Evolutionary conservation across 1,284 basidiomycete species (phyloP).

Genomic region (Cryptococcus sp.): DNA sequence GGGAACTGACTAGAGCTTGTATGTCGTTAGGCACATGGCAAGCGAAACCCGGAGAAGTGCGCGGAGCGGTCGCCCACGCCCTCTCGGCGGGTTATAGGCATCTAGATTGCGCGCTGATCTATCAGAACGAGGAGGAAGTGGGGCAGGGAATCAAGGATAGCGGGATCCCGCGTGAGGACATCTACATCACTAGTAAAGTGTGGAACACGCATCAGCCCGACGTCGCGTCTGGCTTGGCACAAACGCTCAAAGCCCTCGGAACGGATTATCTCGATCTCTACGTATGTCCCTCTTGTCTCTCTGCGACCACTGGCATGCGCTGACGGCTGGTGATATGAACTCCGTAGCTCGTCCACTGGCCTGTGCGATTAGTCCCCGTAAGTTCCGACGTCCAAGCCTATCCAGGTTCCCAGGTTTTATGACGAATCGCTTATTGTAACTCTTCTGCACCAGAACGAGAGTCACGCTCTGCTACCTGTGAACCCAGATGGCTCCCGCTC

Average conservation of each 20-base stretch:
- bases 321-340: no score
- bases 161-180: constrained; percentile 73
- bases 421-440: no score
- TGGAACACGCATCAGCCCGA: constrained; percentile 71
- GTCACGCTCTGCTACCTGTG: constrained; percentile 66
- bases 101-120: constrained; percentile 68
- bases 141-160: constrained; percentile 76
- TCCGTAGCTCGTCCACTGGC: constrained; percentile 71
- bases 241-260: constrained; percentile 72
- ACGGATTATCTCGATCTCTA: constrained; percentile 80
- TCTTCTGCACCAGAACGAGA: constrained; percentile 5
- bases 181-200: constrained; percentile 68
- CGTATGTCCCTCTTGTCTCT: constrained; percentile 3
- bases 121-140: constrained; percentile 77
- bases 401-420: no score
- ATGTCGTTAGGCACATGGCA: constrained; percentile 68
- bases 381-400: no score
- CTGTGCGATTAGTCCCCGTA: constrained; percentile 67
- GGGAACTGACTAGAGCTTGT: background rate
- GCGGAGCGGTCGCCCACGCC: constrained; percentile 68
- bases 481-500: constrained; percentile 70
- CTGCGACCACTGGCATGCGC: no score
- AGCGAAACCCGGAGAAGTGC: constrained; percentile 70
- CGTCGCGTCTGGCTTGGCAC: constrained; percentile 64
- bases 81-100: constrained; percentile 75